Conservation (phyloP, 2,329 filamentous ascomycete species). For the Pseudofabraea citricarpa region DNA sequence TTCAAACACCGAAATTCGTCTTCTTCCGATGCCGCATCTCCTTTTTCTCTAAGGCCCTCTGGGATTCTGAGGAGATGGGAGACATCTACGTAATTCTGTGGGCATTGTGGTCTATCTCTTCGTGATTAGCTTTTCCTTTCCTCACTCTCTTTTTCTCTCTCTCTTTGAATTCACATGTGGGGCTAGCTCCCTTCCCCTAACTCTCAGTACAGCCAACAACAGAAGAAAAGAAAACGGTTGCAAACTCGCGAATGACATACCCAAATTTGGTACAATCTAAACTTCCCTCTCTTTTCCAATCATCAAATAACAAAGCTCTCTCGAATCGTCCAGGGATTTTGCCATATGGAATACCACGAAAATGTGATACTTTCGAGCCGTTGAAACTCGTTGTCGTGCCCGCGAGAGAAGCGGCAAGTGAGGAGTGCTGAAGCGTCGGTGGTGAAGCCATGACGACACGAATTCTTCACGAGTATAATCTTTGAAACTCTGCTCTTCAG, state of each 20-base stretch:
- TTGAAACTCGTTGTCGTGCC: not conserved
- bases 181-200: too few species aligned
- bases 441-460: too few species aligned
- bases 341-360: not conserved
- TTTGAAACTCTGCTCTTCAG: too few species aligned
- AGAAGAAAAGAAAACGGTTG: too few species aligned
- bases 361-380: not conserved
- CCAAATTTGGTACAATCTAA: not conserved
- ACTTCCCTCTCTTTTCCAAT: not conserved
- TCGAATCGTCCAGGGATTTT: not conserved
- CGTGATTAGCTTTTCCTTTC: too few species aligned
- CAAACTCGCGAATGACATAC: not conserved
- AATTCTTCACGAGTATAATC: too few species aligned
- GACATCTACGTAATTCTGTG: constrained; percentile 4
- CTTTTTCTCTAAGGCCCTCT: not conserved
- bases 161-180: too few species aligned
- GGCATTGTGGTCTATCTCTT: constrained; percentile 7
- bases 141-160: too few species aligned
- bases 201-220: too few species aligned
- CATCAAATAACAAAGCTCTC: not conserved
- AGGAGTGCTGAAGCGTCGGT: too few species aligned
- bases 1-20: constrained; percentile 5
- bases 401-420: not conserved
- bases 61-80: constrained; percentile 4
- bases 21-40: not conserved